Evolutionary conservation across 192 early-diverging fungal species (phyloP).

Genomic region (Rhizophagus prolifer): DNA sequence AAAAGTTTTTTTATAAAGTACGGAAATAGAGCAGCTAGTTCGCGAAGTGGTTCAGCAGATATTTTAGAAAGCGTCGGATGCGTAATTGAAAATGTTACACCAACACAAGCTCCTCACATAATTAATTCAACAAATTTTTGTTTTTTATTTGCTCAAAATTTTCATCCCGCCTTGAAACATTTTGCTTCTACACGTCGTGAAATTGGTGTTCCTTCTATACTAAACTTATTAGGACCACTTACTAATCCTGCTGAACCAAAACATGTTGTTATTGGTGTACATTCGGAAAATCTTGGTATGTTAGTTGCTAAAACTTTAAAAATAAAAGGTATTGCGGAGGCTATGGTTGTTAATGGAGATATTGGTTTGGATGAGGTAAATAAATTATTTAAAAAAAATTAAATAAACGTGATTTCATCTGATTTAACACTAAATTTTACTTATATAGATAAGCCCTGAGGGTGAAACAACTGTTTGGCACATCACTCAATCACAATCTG

Average conservation of each 20-base stretch:
- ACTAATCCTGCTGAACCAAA: constrained; percentile 83
- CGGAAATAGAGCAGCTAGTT: constrained; percentile 91
- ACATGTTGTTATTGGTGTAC: constrained; percentile 90
- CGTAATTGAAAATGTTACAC: constrained; percentile 61
- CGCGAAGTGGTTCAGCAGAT: constrained; percentile 90
- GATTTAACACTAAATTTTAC: neutral
- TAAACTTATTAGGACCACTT: constrained; percentile 93
- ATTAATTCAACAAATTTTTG: constrained; percentile 72
- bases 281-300: constrained; percentile 70
- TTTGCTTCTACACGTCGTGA: constrained; percentile 75
- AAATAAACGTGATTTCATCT: neutral
- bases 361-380: constrained; percentile 87
- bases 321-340: constrained; percentile 74
- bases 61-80: constrained; percentile 86
- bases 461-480: constrained; percentile 90
- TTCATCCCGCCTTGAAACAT: constrained; percentile 87
- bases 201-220: constrained; percentile 89
- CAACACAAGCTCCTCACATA: constrained; percentile 65
- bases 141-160: constrained; percentile 90
- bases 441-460: constrained; percentile 69
- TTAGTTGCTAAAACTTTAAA: constrained; percentile 83
- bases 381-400: neutral
- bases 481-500: constrained; percentile 48
- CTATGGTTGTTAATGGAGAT: constrained; percentile 89
- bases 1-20: constrained; percentile 53